Percentiles rank a stretch among this genome's conserved stretches.
These are phyloP conservation scores for Metarhizium anisopliae DNA, from an alignment of 2,329 filamentous ascomycete species.

Conservation along the genomic window DNA sequence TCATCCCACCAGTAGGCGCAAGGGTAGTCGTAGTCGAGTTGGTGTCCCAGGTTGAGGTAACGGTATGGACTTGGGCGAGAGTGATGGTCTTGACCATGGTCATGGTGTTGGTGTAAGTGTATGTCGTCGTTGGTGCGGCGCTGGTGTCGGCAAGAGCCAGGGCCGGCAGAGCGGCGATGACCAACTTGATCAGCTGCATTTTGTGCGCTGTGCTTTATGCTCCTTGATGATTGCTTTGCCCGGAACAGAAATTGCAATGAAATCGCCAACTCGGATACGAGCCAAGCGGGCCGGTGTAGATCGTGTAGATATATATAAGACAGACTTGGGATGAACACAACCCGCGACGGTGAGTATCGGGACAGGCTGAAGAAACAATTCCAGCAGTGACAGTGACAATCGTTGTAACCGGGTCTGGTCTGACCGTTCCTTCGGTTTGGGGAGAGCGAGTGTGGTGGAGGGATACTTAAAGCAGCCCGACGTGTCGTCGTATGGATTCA, in stretches of 20 bases:
- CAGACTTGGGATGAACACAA: too few relatives aligned
- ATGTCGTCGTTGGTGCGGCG: conserved; percentile 29
- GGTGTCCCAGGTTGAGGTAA: conserved; percentile 21
- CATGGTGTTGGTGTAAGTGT: conserved; percentile 39
- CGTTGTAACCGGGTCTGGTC: background rate
- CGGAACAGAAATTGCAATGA: too few relatives aligned
- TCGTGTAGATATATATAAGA: too few relatives aligned
- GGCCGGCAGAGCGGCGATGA: conserved; percentile 43
- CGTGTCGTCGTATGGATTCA: background rate
- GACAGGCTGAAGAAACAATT: too few relatives aligned
- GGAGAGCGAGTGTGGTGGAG: background rate
- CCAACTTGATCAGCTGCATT: conserved; percentile 27
- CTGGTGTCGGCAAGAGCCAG: conserved; percentile 37
- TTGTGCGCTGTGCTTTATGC: background rate
- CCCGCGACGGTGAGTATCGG: too few relatives aligned
- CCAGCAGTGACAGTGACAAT: background rate
- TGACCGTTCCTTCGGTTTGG: background rate
- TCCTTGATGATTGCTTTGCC: background rate
- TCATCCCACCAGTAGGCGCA: conserved; percentile 16
- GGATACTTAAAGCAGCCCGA: background rate
- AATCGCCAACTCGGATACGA: too few relatives aligned
- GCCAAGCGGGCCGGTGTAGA: too few relatives aligned
- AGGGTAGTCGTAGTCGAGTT: conserved; percentile 27
- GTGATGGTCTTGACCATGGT: conserved; percentile 44
- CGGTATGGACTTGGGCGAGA: conserved; percentile 36